These are phyloP conservation scores for Eucalyptus virginea DNA, from an alignment of 345 rosid genomes.

Conservation along the genomic window DNA sequence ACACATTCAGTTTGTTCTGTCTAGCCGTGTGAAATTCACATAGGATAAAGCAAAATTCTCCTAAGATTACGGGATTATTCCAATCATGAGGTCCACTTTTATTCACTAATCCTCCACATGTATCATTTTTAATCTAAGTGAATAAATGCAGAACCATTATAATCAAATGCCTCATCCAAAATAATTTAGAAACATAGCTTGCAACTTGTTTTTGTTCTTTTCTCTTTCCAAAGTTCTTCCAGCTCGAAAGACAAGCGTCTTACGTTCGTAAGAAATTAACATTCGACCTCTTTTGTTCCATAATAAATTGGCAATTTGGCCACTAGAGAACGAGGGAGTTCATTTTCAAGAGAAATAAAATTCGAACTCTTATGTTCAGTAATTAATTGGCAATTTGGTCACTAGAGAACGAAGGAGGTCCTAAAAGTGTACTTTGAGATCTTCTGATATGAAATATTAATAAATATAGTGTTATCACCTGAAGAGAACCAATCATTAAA, in stretches of 20 bases:
- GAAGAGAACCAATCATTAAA: neutral
- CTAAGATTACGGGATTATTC: neutral
- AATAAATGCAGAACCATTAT: neutral
- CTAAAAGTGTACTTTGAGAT: neutral
- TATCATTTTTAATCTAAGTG: neutral
- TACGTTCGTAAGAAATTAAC: neutral
- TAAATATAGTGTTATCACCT: neutral
- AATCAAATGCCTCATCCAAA: neutral
- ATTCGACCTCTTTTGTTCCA: neutral
- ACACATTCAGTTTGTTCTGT: neutral
- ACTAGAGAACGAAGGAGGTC: neutral
- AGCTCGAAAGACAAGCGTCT: neutral
- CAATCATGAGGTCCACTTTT: neutral
- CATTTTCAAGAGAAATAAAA: neutral
- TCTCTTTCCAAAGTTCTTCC: neutral
- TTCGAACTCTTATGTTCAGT: neutral
- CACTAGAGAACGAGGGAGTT: neutral
- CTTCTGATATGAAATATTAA: neutral
- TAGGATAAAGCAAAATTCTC: neutral
- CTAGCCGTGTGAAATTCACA: neutral
- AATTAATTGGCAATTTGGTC: neutral
- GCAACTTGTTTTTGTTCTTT: neutral
- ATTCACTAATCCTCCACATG: neutral
- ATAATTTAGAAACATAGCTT: neutral
- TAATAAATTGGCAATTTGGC: neutral